Conservation (phyloP, 371 early-diverging fungal species). For the Smittium culicis region DNA sequence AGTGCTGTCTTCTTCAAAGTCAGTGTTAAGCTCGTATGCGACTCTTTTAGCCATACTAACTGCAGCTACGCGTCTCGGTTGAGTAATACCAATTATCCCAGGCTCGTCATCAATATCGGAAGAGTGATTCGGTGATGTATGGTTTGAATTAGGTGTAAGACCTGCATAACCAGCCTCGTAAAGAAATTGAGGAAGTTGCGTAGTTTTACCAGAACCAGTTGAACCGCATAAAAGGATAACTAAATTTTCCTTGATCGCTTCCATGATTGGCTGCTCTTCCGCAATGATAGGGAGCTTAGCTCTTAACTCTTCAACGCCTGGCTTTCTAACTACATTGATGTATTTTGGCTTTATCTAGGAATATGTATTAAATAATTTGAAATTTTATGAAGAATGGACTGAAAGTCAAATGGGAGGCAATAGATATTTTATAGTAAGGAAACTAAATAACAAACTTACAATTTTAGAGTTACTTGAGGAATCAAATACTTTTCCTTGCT, state of each 20-base stretch:
- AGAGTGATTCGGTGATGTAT: constrained; percentile 48
- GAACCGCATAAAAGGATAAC: constrained; percentile 91
- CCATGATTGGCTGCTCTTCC: constrained; percentile 96
- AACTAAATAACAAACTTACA: too few species aligned
- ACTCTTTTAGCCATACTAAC: constrained; percentile 94
- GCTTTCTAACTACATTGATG: constrained; percentile 69
- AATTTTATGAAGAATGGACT: too few species aligned
- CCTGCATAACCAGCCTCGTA: constrained; percentile 94
- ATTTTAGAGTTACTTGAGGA: too few species aligned
- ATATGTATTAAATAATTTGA: too few species aligned
- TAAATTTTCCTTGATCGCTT: constrained; percentile 69
- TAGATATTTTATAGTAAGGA: too few species aligned
- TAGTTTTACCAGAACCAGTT: constrained; percentile 97
- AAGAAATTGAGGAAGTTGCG: constrained; percentile 97
- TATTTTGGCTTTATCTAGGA: constrained; percentile 42
- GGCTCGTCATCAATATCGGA: too few species aligned
- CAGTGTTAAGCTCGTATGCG: constrained; percentile 66
- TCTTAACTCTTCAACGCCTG: constrained; percentile 59
- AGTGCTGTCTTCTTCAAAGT: constrained; percentile 23
- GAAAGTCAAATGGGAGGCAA: too few species aligned
- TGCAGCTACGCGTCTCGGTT: constrained; percentile 99
- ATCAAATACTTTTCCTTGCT: too few species aligned
- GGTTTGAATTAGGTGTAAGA: constrained; percentile 16
- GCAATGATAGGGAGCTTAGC: constrained; percentile 69
- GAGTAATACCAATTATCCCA: constrained; percentile 93